phyloP scores from a whole-genome alignment of 192 early-diverging fungal species.

The Gryganskiella cystojenkinii region DNA sequence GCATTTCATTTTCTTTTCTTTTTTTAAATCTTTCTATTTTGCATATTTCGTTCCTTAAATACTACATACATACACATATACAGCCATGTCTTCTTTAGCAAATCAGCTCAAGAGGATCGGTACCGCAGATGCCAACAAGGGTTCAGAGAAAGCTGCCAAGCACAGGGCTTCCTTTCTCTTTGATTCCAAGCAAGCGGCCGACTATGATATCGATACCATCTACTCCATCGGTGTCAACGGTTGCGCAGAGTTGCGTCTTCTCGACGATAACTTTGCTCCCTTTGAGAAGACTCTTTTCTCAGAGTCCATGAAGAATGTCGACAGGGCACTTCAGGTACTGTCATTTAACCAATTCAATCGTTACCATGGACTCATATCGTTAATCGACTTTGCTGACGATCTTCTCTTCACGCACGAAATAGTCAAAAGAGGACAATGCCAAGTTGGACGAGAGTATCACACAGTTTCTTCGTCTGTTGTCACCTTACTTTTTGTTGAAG shows the following conservation, averaged over 20 bases:
- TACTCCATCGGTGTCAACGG: slow-evolving; percentile 86
- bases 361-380: too few relatives aligned
- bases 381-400: too few relatives aligned
- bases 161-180: slow-evolving; percentile 85
- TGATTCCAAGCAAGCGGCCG: slow-evolving; percentile 82
- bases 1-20: neutral
- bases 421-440: slow-evolving; percentile 84
- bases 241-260: slow-evolving; percentile 74
- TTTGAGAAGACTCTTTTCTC: slow-evolving; percentile 86
- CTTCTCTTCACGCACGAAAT: too few relatives aligned
- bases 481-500: slow-evolving; percentile 86
- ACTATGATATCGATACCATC: slow-evolving; percentile 89
- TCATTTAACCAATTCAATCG: too few relatives aligned
- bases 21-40: slow-evolving; percentile 1
- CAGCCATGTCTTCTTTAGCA: slow-evolving; percentile 69
- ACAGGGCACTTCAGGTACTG: slow-evolving; percentile 77
- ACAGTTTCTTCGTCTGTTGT: slow-evolving; percentile 79
- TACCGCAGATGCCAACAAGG: slow-evolving; percentile 67
- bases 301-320: slow-evolving; percentile 78
- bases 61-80: slow-evolving; percentile 8
- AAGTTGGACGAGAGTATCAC: slow-evolving; percentile 81
- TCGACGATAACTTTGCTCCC: slow-evolving; percentile 70
- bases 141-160: slow-evolving; percentile 65
- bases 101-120: slow-evolving; percentile 74
- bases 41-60: slow-evolving; percentile 1